Conservation (phyloP, 768 basidiomycete genomes). For the Leccinum boreale region DNA sequence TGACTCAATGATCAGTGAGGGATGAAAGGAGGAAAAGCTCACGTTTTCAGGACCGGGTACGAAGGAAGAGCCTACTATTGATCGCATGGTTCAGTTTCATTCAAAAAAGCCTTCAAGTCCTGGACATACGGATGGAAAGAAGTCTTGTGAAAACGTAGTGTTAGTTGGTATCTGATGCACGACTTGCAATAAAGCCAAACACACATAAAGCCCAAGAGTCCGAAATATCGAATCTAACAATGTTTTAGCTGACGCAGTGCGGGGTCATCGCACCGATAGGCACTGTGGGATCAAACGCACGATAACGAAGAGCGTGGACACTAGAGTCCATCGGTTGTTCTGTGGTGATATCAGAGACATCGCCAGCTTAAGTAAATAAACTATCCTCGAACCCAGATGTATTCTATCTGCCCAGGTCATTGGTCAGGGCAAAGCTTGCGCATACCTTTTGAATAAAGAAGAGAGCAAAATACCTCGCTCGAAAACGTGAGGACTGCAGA, state of each 20-base stretch:
- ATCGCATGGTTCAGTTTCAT: neutral
- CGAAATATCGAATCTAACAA: neutral
- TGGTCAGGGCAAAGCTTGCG: neutral
- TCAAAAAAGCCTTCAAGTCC: neutral
- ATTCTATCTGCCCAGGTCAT: constrained; percentile 3
- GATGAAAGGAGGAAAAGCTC: neutral
- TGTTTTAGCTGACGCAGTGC: neutral
- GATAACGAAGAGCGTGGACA: constrained; percentile 9
- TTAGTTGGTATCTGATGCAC: neutral
- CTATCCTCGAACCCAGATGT: constrained; percentile 12
- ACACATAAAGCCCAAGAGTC: neutral
- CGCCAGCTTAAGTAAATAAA: neutral
- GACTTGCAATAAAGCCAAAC: neutral
- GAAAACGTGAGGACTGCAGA: constrained; percentile 9
- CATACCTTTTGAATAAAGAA: neutral
- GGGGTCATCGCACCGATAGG: neutral
- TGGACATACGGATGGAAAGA: neutral
- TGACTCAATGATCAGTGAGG: no score
- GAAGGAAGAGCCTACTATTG: constrained; percentile 9
- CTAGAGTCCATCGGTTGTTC: constrained; percentile 7
- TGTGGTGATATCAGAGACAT: neutral
- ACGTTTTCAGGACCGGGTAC: constrained; percentile 10
- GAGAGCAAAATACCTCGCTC: constrained; percentile 3
- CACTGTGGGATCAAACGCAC: constrained; percentile 2
- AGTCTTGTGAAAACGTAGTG: neutral